Evolutionary conservation across 306 rosid genomes (phyloP).

Genomic region (Hylodesmum podocarpum): DNA sequence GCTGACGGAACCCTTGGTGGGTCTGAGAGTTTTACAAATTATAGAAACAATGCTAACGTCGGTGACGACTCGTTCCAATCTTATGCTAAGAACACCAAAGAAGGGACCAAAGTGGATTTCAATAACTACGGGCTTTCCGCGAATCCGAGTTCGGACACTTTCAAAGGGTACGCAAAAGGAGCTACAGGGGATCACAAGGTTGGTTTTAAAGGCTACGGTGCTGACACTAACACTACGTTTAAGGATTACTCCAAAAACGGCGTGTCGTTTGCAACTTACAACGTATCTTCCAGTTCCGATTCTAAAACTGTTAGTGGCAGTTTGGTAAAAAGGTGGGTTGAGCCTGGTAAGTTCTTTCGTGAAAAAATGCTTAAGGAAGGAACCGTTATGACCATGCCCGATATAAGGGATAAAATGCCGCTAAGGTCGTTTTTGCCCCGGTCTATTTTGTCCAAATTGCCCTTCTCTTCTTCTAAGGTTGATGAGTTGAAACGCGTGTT

Average conservation of each 20-base stretch:
- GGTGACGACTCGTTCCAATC: slow-evolving; percentile 68
- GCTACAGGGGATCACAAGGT: slow-evolving; percentile 35
- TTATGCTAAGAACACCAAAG: slow-evolving; percentile 55
- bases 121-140: slow-evolving; percentile 60
- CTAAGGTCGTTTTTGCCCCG: slow-evolving; percentile 1
- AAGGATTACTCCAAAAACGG: background rate
- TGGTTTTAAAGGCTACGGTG: slow-evolving; percentile 70
- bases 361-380: background rate
- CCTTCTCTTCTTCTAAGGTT: background rate
- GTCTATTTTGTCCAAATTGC: background rate
- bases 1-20: slow-evolving; percentile 52
- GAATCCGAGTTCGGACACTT: slow-evolving; percentile 69
- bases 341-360: background rate
- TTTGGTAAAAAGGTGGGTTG: background rate
- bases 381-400: background rate
- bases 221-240: slow-evolving; percentile 26
- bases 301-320: background rate
- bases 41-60: slow-evolving; percentile 63
- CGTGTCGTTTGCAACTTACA: background rate
- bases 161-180: slow-evolving; percentile 64
- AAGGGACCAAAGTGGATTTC: slow-evolving; percentile 53
- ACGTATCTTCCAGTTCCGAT: background rate
- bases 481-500: background rate
- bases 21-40: slow-evolving; percentile 53
- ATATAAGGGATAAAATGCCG: background rate